Percentiles rank a stretch among this genome's conserved stretches.
Evolutionary conservation across 2,329 filamentous ascomycete genomes (phyloP).

Genomic region (Penicillium sp.): DNA sequence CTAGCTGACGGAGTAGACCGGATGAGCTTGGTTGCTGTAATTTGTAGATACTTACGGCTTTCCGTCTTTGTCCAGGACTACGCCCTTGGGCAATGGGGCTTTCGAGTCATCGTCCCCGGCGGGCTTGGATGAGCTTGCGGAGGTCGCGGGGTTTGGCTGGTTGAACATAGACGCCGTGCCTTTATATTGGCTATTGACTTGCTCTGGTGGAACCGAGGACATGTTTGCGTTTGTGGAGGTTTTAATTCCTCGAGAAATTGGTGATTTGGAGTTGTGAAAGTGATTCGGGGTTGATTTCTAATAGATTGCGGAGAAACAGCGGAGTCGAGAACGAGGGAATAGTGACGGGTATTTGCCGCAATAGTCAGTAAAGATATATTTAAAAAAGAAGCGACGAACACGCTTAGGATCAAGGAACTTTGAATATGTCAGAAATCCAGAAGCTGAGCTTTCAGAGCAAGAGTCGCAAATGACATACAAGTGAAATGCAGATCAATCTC

Average conservation of each 20-base stretch:
- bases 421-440: neutral
- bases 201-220: conserved; percentile 25
- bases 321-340: neutral
- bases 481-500: conserved; percentile 3
- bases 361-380: neutral
- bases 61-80: conserved; percentile 52
- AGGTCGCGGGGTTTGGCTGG: conserved; percentile 5
- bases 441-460: neutral
- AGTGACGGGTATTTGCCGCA: neutral
- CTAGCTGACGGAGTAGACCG: neutral
- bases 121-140: conserved; percentile 21
- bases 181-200: conserved; percentile 20
- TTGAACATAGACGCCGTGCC: conserved; percentile 16
- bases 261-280: neutral
- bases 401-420: neutral
- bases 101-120: conserved; percentile 28
- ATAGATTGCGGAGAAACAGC: conserved; percentile 16
- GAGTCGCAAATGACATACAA: neutral
- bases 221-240: conserved; percentile 2
- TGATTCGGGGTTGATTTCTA: conserved; percentile 20
- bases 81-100: conserved; percentile 44
- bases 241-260: neutral
- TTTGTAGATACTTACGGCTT: conserved; percentile 45
- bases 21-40: neutral
- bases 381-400: neutral